phyloP scores from a whole-genome alignment of 306 rosid species.

The Sindora glabra region DNA sequence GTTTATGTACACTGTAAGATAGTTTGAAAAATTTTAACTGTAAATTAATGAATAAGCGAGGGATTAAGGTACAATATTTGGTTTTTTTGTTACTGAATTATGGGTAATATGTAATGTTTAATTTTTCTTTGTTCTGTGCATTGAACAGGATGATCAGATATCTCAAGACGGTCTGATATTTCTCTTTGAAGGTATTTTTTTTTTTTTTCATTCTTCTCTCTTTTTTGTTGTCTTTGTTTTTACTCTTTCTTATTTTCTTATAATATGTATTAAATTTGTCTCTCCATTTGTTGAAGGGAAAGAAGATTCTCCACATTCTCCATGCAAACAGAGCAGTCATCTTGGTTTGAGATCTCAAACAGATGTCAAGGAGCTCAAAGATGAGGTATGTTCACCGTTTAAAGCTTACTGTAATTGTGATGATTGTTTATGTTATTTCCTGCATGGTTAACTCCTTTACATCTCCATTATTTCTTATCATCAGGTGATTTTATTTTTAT shows the following conservation, averaged over 20 bases:
- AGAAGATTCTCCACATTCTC: constrained; percentile 35
- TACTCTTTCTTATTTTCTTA: not conserved
- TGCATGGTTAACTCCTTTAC: not conserved
- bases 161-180: constrained; percentile 62
- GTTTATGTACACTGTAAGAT: no score
- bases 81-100: no score
- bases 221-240: not conserved
- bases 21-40: no score
- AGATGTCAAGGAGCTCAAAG: constrained; percentile 33
- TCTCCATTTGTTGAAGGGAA: constrained; percentile 23
- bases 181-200: constrained; percentile 45
- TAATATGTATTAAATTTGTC: not conserved
- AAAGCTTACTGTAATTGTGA: not conserved
- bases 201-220: not conserved
- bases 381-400: constrained; percentile 42
- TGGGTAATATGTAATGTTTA: no score
- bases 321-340: constrained; percentile 10
- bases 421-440: constrained; percentile 3
- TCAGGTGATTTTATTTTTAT: no score
- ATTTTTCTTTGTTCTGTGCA: not conserved
- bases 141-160: constrained; percentile 44
- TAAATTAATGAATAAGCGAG: no score
- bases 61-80: no score
- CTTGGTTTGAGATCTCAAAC: constrained; percentile 24
- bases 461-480: not conserved